phyloP scores from a whole-genome alignment of 1,139 yeast species.

The Yamadazyma membranifaciens region DNA sequence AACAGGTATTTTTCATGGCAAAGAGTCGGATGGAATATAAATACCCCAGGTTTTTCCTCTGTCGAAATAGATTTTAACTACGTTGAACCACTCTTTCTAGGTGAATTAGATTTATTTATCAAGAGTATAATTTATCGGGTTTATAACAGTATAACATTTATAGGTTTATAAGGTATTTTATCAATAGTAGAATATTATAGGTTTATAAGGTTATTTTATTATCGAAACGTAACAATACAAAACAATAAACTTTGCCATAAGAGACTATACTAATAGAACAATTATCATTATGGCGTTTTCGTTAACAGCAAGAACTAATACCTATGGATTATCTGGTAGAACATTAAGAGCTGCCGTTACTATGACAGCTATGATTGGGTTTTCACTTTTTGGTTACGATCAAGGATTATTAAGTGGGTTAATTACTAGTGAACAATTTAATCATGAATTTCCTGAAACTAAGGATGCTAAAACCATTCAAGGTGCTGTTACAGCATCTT shows the following conservation, averaged over 20 bases:
- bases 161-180: too few relatives aligned
- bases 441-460: slow-evolving; percentile 57
- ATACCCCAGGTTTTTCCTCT: background rate
- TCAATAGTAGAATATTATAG: too few relatives aligned
- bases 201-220: too few relatives aligned
- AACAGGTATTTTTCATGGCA: background rate
- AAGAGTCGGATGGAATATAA: background rate
- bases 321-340: slow-evolving; percentile 51
- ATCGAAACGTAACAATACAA: too few relatives aligned
- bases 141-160: too few relatives aligned
- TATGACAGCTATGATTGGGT: slow-evolving; percentile 59
- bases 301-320: slow-evolving; percentile 31
- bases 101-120: too few relatives aligned
- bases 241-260: too few relatives aligned
- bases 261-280: too few relatives aligned
- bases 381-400: slow-evolving; percentile 72
- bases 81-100: too few relatives aligned
- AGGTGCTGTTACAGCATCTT: slow-evolving; percentile 71
- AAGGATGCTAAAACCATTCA: slow-evolving; percentile 40
- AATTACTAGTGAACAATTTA: slow-evolving; percentile 61
- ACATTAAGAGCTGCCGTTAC: slow-evolving; percentile 47
- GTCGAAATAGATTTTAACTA: too few relatives aligned
- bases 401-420: slow-evolving; percentile 79
- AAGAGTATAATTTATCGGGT: too few relatives aligned
- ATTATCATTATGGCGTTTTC: slow-evolving; percentile 10